Conservation (phyloP, 2,329 filamentous ascomycete species). For the Mycocentrospora acerina region DNA sequence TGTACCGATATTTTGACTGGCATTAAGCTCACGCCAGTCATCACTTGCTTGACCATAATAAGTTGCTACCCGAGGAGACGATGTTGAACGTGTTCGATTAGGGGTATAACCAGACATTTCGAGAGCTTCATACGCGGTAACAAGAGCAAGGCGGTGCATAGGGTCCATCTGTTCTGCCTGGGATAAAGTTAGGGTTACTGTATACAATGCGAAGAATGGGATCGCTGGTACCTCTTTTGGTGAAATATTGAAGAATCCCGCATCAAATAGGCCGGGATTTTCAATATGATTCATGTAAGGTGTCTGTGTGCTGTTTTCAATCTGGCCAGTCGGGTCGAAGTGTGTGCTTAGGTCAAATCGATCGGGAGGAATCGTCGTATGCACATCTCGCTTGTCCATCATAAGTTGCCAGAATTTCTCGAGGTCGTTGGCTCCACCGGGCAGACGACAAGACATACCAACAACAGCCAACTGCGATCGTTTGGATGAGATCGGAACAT, state of each 20-base stretch:
- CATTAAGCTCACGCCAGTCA: slow-evolving; percentile 28
- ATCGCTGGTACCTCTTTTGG: slow-evolving; percentile 17
- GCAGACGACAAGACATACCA: too few species aligned
- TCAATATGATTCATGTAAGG: slow-evolving; percentile 17
- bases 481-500: too few species aligned
- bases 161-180: slow-evolving; percentile 29
- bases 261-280: slow-evolving; percentile 19
- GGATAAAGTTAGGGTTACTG: too few species aligned
- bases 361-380: not conserved
- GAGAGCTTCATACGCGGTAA: slow-evolving; percentile 27
- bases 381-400: slow-evolving; percentile 26
- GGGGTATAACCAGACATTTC: slow-evolving; percentile 27
- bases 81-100: slow-evolving; percentile 25
- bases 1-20: slow-evolving; percentile 46
- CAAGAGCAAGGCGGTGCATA: slow-evolving; percentile 17
- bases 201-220: too few species aligned
- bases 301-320: not conserved
- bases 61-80: slow-evolving; percentile 26
- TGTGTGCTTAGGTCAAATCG: too few species aligned
- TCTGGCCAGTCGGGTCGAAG: not conserved
- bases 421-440: slow-evolving; percentile 12
- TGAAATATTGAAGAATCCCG: slow-evolving; percentile 24
- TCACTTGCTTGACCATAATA: slow-evolving; percentile 36
- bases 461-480: too few species aligned
- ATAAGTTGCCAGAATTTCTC: slow-evolving; percentile 44